phyloP scores from a whole-genome alignment of 1,139 yeast genomes.

The Arxiozyma slooffiae region DNA sequence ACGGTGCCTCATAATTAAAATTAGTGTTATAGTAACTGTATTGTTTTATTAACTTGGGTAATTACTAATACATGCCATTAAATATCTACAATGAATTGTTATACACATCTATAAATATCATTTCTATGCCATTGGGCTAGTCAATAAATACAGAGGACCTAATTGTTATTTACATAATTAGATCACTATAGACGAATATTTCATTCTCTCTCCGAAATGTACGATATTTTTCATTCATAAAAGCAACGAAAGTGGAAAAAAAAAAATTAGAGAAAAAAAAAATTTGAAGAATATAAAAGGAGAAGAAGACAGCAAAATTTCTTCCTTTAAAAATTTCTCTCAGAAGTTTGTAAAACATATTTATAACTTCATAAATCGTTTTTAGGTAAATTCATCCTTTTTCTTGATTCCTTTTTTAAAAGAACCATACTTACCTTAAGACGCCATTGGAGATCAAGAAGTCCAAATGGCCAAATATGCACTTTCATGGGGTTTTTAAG shows the following conservation, averaged over 20 bases:
- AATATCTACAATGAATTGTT: background rate
- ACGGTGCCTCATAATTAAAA: too few relatives aligned
- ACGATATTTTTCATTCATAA: too few relatives aligned
- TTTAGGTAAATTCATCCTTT: conserved; percentile 8
- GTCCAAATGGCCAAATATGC: conserved; percentile 64
- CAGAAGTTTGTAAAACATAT: background rate
- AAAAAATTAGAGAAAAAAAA: too few relatives aligned
- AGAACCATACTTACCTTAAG: conserved; percentile 98
- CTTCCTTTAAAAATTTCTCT: background rate
- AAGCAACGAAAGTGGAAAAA: background rate
- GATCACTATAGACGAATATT: background rate
- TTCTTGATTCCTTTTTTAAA: conserved; percentile 32
- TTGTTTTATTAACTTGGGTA: background rate
- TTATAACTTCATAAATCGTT: too few relatives aligned
- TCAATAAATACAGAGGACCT: background rate
- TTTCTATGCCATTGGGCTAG: background rate
- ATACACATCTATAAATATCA: background rate
- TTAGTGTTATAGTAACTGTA: background rate
- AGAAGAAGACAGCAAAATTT: background rate
- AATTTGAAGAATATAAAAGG: background rate
- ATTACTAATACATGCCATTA: background rate
- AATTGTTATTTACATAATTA: background rate
- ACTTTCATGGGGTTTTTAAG: conserved; percentile 39
- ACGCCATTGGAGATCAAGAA: conserved; percentile 93
- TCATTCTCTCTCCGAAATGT: background rate